Conservation (phyloP, 768 basidiomycete species). For the Suillus placidus region DNA sequence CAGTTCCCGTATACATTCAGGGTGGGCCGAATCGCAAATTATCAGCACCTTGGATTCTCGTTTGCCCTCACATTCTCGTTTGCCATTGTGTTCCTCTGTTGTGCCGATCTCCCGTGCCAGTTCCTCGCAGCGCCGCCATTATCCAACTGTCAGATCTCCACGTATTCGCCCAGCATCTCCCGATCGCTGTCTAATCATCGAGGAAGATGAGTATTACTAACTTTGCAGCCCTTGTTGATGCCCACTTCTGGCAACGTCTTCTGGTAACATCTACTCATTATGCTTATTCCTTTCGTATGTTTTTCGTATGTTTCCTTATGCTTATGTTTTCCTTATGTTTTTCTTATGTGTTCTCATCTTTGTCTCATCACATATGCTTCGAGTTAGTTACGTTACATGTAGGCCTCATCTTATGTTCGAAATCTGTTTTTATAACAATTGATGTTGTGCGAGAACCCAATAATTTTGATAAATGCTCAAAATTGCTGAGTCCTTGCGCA, state of each 20-base stretch:
- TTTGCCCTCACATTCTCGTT: not conserved
- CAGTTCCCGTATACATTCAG: too few species aligned
- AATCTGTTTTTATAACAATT: too few species aligned
- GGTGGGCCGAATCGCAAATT: not conserved
- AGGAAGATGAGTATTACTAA: slow-evolving; percentile 4
- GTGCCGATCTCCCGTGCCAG: not conserved
- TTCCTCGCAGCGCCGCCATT: not conserved
- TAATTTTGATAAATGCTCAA: too few species aligned
- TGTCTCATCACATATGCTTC: not conserved
- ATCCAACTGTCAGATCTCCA: not conserved
- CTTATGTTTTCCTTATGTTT: not conserved
- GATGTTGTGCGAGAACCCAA: too few species aligned
- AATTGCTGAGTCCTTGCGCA: too few species aligned
- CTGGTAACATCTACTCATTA: not conserved
- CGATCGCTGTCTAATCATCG: not conserved
- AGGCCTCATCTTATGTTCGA: too few species aligned
- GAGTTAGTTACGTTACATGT: too few species aligned
- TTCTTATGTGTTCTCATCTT: not conserved
- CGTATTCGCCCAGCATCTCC: not conserved
- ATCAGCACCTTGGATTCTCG: too few species aligned
- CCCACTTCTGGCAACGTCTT: not conserved
- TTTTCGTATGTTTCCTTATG: not conserved
- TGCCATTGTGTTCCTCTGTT: not conserved
- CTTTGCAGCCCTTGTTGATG: not conserved
- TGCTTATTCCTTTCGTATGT: not conserved